Conservation (phyloP, 1,284 basidiomycete species). For the Cutaneotrichosporon sp. region DNA sequence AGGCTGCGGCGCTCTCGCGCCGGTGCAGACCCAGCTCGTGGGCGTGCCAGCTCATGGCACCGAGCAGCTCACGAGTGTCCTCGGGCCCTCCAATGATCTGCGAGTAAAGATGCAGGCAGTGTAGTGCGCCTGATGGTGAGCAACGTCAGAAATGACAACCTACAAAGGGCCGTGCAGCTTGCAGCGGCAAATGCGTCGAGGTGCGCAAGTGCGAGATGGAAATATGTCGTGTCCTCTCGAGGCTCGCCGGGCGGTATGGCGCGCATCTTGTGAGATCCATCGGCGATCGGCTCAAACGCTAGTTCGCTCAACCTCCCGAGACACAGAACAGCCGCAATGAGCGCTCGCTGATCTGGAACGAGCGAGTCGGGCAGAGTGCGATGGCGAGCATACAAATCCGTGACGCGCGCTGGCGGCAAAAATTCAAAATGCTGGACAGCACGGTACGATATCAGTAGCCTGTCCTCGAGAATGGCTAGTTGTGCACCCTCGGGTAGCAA, state of each 20-base stretch:
- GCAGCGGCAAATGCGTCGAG: conserved; percentile 22
- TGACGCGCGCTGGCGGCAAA: conserved; percentile 4
- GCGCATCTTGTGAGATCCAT: conserved; percentile 5
- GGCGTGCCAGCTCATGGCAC: conserved; percentile 29
- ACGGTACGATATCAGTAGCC: conserved; percentile 13
- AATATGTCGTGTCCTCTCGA: conserved; percentile 31
- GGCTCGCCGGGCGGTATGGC: conserved; percentile 1
- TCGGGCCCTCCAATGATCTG: conserved; percentile 22
- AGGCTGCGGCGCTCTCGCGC: conserved; percentile 21
- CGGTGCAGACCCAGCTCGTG: conserved; percentile 26
- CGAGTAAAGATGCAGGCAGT: conserved; percentile 24
- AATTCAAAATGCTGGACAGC: conserved; percentile 19
- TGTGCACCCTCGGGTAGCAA: conserved; percentile 1
- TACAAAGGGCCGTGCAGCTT: conserved; percentile 25
- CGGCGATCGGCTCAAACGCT: conserved; percentile 1
- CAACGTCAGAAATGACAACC: conserved; percentile 3
- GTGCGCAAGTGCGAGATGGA: conserved; percentile 19
- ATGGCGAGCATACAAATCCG: conserved; percentile 20
- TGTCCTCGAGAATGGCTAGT: conserved; percentile 14
- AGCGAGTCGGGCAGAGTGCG: conserved; percentile 21
- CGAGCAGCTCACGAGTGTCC: conserved; percentile 24
- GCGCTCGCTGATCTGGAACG: conserved; percentile 22
- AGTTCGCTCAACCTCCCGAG: conserved; percentile 16
- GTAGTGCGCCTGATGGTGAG: conserved; percentile 20
- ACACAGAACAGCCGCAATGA: conserved; percentile 24